A percentile compares a stretch with the other conserved stretches of the same genome.
Conservation (phyloP, 306 rosid species). For the Sicyos baderoa region DNA sequence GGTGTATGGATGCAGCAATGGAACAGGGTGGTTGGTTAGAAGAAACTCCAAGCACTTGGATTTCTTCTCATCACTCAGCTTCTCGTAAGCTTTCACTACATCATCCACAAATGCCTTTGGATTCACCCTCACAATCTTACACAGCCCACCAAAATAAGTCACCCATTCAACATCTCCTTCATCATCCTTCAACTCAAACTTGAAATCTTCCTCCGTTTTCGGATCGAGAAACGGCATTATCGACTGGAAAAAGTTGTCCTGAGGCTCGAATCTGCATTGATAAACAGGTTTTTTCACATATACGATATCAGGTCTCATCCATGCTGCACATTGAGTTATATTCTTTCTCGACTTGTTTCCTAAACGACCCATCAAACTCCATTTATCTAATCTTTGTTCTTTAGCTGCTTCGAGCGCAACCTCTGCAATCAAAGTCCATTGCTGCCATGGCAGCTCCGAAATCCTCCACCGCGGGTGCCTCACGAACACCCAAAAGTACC, state of each 20-base stretch:
- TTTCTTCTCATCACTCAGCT: constrained; percentile 69
- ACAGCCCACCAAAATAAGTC: constrained; percentile 77
- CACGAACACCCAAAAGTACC: constrained; percentile 70
- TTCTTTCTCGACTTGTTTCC: constrained; percentile 62
- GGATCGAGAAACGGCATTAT: constrained; percentile 73
- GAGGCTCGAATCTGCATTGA: constrained; percentile 86
- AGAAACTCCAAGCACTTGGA: constrained; percentile 73
- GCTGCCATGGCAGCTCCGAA: constrained; percentile 74
- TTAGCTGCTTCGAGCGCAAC: constrained; percentile 69
- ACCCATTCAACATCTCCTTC: constrained; percentile 60
- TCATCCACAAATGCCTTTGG: constrained; percentile 91
- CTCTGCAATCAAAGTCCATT: constrained; percentile 76
- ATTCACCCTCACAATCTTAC: constrained; percentile 65
- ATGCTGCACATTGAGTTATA: constrained; percentile 73
- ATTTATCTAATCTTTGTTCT: constrained; percentile 82
- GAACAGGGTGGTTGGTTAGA: constrained; percentile 64
- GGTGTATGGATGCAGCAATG: constrained; percentile 76
- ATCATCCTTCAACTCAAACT: constrained; percentile 53
- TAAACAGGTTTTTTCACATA: constrained; percentile 81
- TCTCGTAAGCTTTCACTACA: constrained; percentile 73
- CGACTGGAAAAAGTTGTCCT: constrained; percentile 46
- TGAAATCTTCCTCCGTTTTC: constrained; percentile 47
- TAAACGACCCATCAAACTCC: constrained; percentile 89
- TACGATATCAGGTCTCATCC: constrained; percentile 85
- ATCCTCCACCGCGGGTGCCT: constrained; percentile 78